A percentile compares a stretch with the other conserved stretches of the same genome.
Evolutionary conservation across 2,329 filamentous ascomycete species (phyloP).

Genomic region (Pestalotiopsis sp.): DNA sequence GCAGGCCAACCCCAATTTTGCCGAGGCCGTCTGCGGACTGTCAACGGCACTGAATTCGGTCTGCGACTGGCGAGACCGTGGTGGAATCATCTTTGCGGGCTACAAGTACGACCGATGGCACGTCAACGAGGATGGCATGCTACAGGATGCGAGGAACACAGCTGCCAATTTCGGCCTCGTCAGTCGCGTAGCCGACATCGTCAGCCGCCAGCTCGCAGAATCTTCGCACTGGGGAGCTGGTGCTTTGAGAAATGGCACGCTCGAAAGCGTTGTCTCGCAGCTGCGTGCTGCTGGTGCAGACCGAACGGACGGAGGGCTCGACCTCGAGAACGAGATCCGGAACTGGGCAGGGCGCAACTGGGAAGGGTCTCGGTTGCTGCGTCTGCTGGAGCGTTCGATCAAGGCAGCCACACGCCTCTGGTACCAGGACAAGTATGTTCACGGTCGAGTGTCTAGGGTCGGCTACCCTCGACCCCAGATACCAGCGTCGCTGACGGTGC

Average conservation of each 20-base stretch:
- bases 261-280: constrained; percentile 53
- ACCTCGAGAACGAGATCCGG: constrained; percentile 43
- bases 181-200: constrained; percentile 87
- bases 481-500: constrained; percentile 73
- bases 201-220: constrained; percentile 83
- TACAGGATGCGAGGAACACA: constrained; percentile 70
- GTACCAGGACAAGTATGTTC: constrained; percentile 82
- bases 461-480: constrained; percentile 75
- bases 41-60: constrained; percentile 96
- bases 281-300: constrained; percentile 43
- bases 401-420: constrained; percentile 78
- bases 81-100: constrained; percentile 75
- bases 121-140: constrained; percentile 81
- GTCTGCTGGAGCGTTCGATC: constrained; percentile 83
- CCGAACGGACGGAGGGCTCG: constrained; percentile 34
- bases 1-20: constrained; percentile 89
- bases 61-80: constrained; percentile 89
- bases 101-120: constrained; percentile 89
- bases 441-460: constrained; percentile 55
- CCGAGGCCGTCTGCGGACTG: constrained; percentile 93
- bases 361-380: constrained; percentile 85
- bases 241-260: constrained; percentile 58
- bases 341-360: constrained; percentile 76
- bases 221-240: constrained; percentile 85
- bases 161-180: constrained; percentile 77